Evolutionary conservation across 2,329 filamentous ascomycete genomes (phyloP).

Genomic region (Microsporum canis): DNA sequence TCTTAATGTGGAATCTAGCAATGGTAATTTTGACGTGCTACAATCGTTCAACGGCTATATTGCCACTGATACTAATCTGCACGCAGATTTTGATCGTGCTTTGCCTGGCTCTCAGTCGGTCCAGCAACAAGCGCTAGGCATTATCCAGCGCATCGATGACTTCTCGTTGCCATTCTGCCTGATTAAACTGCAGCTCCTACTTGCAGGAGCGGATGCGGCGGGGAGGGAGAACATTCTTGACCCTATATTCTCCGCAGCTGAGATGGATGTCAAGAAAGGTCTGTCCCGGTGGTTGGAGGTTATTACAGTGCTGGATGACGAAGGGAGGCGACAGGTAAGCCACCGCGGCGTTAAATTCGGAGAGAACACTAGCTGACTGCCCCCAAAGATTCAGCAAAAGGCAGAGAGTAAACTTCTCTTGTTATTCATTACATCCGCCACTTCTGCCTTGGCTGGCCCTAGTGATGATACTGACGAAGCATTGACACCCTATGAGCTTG

Average conservation of each 20-base stretch:
- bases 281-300: constrained; percentile 31
- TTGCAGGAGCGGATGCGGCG: constrained; percentile 22
- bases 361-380: constrained; percentile 9
- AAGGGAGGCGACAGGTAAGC: constrained; percentile 27
- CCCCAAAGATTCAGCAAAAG: constrained; percentile 29
- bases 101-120: not conserved
- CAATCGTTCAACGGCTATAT: not conserved
- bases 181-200: constrained; percentile 32
- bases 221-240: constrained; percentile 27
- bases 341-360: not conserved
- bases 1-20: constrained; percentile 20
- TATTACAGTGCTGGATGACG: constrained; percentile 28
- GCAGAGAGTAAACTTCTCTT: constrained; percentile 32
- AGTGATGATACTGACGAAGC: not conserved
- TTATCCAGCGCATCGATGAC: constrained; percentile 29
- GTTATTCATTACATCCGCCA: constrained; percentile 19
- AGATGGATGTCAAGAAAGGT: constrained; percentile 25
- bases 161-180: constrained; percentile 36
- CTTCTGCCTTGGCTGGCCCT: constrained; percentile 5
- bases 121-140: constrained; percentile 23
- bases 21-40: constrained; percentile 8
- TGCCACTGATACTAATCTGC: constrained; percentile 10
- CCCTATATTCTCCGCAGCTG: constrained; percentile 31
- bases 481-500: constrained; percentile 20
- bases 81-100: not conserved